Percentiles rank a stretch among this genome's conserved stretches.
Conservation (phyloP, 306 rosid genomes). For the Phaseolus lunatus region DNA sequence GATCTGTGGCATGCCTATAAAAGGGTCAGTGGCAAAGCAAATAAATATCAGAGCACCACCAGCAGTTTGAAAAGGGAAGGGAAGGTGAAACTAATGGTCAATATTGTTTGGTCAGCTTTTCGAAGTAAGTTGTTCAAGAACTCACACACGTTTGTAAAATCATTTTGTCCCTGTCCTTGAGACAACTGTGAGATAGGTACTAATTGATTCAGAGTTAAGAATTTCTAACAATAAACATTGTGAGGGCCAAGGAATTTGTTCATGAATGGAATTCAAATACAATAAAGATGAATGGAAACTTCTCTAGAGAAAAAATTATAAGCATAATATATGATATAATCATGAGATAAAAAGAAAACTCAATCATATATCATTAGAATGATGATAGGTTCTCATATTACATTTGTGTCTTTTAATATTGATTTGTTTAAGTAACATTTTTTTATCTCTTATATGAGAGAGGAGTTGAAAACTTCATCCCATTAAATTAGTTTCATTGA, state of each 20-base stretch:
- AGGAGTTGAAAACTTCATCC: background rate
- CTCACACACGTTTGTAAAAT: background rate
- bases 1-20: background rate
- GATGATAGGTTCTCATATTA: no score
- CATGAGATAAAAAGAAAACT: no score
- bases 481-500: background rate
- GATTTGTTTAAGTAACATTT: no score
- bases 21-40: constrained; percentile 1
- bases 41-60: constrained; percentile 22
- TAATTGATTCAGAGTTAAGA: background rate
- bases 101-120: constrained; percentile 34
- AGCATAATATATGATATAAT: no score
- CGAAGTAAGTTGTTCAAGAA: background rate
- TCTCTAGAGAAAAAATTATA: no score
- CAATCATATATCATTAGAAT: no score
- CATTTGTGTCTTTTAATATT: no score
- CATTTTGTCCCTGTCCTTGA: background rate
- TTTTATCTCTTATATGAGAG: no score
- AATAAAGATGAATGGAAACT: no score
- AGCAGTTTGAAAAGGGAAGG: constrained; percentile 32
- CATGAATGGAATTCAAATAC: background rate
- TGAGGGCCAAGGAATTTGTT: background rate
- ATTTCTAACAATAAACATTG: background rate
- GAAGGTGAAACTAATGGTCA: constrained; percentile 57
- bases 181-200: background rate